phyloP scores from a whole-genome alignment of 164 flowering plant genomes.

The Nymphaea colorata region DNA sequence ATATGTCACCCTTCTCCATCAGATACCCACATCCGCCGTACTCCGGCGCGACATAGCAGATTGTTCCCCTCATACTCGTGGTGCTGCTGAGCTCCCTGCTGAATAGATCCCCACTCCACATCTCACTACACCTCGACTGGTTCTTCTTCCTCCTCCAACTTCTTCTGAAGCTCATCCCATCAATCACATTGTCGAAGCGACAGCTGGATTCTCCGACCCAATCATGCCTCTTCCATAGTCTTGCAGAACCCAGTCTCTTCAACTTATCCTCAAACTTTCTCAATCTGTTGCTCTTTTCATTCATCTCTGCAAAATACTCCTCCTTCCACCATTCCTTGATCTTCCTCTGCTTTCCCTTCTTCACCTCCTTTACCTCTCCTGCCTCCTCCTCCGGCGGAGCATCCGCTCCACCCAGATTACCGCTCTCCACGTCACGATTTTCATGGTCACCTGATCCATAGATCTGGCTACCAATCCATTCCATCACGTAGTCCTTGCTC shows the following conservation, averaged over 20 bases:
- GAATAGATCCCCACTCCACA: slow-evolving; percentile 90
- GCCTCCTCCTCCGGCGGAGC: background rate
- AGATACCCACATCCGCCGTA: slow-evolving; percentile 76
- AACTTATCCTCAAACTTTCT: slow-evolving; percentile 35
- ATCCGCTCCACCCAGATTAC: background rate
- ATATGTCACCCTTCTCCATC: slow-evolving; percentile 92
- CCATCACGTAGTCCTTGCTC: slow-evolving; percentile 88
- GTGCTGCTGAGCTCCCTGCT: slow-evolving; percentile 97
- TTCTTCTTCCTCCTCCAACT: slow-evolving; percentile 57
- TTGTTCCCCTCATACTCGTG: slow-evolving; percentile 97
- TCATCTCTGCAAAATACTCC: slow-evolving; percentile 63
- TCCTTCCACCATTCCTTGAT: slow-evolving; percentile 99
- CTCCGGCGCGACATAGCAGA: slow-evolving; percentile 96
- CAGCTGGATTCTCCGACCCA: background rate
- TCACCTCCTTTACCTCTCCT: background rate
- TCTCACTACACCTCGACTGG: slow-evolving; percentile 36
- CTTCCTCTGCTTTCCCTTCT: slow-evolving; percentile 33
- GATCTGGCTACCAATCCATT: slow-evolving; percentile 98
- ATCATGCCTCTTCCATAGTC: background rate
- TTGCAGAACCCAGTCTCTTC: slow-evolving; percentile 19
- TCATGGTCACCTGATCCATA: slow-evolving; percentile 22
- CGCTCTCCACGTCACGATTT: background rate
- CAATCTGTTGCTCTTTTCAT: slow-evolving; percentile 36
- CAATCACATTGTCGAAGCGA: slow-evolving; percentile 6
- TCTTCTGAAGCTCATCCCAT: slow-evolving; percentile 73